phyloP scores from a whole-genome alignment of 345 rosid genomes.

The Citrus mangshanensis region DNA sequence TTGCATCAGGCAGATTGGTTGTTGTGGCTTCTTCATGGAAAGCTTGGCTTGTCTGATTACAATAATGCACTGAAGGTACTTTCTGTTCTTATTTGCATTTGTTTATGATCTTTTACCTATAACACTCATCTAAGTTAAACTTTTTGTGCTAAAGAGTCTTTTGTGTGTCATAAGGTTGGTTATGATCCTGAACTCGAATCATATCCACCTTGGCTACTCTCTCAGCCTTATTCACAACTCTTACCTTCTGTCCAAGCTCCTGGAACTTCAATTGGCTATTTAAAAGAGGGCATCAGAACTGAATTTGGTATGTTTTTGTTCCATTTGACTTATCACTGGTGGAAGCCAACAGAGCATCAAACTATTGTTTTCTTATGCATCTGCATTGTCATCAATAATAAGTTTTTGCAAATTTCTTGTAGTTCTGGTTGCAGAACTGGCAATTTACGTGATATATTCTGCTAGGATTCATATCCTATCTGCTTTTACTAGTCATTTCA shows the following conservation, averaged over 20 bases:
- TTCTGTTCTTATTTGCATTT: not conserved
- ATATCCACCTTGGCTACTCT: conserved; percentile 80
- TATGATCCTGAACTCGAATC: conserved; percentile 88
- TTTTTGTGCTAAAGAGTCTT: not conserved
- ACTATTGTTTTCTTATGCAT: not conserved
- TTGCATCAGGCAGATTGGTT: conserved; percentile 98
- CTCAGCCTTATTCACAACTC: conserved; percentile 73
- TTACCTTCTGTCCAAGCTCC: conserved; percentile 79
- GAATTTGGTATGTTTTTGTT: conserved; percentile 44
- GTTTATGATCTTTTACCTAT: not conserved
- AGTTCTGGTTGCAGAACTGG: not conserved
- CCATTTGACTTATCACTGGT: not conserved
- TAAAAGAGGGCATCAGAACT: conserved; percentile 54
- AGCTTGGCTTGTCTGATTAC: conserved; percentile 86
- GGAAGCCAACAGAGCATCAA: not conserved
- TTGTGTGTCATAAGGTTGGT: conserved; percentile 55
- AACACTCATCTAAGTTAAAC: not conserved
- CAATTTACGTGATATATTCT: not conserved
- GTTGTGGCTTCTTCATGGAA: conserved; percentile 89
- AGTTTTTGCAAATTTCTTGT: conserved; percentile 2
- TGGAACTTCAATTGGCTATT: conserved; percentile 60
- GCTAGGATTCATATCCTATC: not conserved
- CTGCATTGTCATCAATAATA: not conserved
- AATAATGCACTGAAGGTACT: conserved; percentile 85
- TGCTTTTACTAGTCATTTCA: not conserved